Conservation (phyloP, 2,329 filamentous ascomycete species). For the Hypoxylon rubiginosum region DNA sequence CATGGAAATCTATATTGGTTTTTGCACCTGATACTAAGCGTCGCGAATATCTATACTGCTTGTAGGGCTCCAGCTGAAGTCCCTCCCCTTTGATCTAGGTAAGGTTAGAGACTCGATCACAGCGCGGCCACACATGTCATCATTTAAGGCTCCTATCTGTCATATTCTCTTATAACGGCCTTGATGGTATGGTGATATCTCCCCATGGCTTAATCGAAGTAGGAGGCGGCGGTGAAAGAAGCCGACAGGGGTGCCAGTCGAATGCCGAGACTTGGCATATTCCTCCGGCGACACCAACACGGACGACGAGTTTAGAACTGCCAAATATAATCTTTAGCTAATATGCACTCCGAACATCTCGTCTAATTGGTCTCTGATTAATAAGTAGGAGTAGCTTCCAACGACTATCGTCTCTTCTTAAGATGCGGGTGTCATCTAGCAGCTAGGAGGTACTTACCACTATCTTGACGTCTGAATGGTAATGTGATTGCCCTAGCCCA, state of each 20-base stretch:
- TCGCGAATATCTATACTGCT: too few species aligned
- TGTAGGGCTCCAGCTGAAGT: background rate
- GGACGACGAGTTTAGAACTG: background rate
- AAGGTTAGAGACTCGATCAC: background rate
- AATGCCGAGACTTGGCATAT: constrained; percentile 18
- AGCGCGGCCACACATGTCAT: background rate
- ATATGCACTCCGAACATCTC: background rate
- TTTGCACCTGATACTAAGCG: too few species aligned
- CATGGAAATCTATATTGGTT: too few species aligned
- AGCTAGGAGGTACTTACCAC: too few species aligned
- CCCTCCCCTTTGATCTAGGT: background rate
- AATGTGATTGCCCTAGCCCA: background rate
- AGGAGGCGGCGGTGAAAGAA: constrained; percentile 16
- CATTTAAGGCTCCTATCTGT: background rate
- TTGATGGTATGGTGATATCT: background rate
- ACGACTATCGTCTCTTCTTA: background rate
- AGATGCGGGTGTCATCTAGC: background rate
- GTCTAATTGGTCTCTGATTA: background rate
- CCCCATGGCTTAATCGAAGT: background rate
- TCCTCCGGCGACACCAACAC: constrained; percentile 1
- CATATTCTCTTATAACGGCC: background rate
- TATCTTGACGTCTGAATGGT: background rate
- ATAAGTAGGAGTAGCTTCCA: background rate
- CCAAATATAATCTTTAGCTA: background rate
- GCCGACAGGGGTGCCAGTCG: background rate